Base-by-base conservation (phyloP, 2,329 filamentous ascomycete genomes). In the Talaromyces sp. region DNA sequence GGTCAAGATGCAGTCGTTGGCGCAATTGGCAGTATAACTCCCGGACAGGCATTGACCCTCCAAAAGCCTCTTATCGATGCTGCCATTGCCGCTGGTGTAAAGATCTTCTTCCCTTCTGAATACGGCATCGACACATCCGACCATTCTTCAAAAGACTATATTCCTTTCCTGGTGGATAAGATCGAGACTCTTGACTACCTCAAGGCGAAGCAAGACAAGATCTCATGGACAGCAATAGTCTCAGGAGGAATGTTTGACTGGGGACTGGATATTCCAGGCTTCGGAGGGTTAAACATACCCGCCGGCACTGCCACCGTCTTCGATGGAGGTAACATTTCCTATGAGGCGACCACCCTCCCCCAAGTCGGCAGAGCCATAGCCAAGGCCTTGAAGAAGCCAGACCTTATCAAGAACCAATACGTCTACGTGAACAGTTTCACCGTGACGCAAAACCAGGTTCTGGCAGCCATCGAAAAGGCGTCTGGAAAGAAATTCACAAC, bases 41-140 rank as follows among this genome's bases (percentile, higher is more conserved):
- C 52, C 2, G 52, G 52, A 21, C 37, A 43, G 37, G 60, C 53
- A 6, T 22, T 77, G 10, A 68, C 66, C 1, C 68, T 79, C 1
- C 83, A 85, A 64, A 74, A 73, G 50, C 71, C 72, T 13, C 72
- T 87, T 46, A 76, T 87, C 45, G 80, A 86, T 33, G 85, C 84
- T 0, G 80, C 84, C 33, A 73, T 83, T 28, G 77, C 78, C 3
- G 83, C 83, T 1, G 82, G 83, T 1, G 84, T 88, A 5, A 80
- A 80, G 63, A 78, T 83, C 13, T 56, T 59, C 28, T 17, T 56
- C 17, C 51, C 56, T 15, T 58, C 59, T 2, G 53, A 60, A 41
- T 56, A 52, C 45, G 53, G 58, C 13, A 51, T 39, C 28, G 45
- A 60, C 25, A 60, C 58, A 13, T 43, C 37, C 25, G 48, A 60